These are phyloP conservation scores for Ceratocystiopsis sp. DNA, from an alignment of 2,329 filamentous ascomycete species.

Conservation along the genomic window DNA sequence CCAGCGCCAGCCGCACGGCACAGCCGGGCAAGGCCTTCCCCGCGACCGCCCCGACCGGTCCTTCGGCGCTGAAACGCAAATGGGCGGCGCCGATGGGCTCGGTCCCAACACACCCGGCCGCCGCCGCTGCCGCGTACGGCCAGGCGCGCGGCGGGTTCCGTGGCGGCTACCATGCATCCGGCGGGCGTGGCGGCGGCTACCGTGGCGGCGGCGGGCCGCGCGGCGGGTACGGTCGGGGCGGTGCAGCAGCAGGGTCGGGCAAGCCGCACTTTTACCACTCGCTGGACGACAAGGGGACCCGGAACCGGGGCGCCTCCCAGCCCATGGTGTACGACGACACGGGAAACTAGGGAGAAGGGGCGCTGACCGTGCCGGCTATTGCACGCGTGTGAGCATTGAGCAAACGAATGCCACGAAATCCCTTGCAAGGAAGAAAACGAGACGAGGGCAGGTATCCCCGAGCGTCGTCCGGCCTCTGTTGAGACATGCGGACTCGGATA, in stretches of 20 bases:
- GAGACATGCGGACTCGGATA: background rate
- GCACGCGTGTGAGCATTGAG: no score
- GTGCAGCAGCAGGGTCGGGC: background rate
- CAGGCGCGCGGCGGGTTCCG: constrained; percentile 1
- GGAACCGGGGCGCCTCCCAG: background rate
- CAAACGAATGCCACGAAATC: no score
- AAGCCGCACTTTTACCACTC: constrained; percentile 8
- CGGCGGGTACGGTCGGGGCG: constrained; percentile 4
- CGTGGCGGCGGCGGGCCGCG: background rate
- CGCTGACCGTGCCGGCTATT: no score
- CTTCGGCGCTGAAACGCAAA: no score
- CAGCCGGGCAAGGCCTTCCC: no score
- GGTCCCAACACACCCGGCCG: constrained; percentile 3
- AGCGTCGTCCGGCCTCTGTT: no score
- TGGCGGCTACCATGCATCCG: constrained; percentile 5
- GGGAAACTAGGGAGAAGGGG: no score
- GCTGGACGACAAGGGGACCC: constrained; percentile 6
- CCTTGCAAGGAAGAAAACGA: no score
- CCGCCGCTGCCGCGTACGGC: background rate
- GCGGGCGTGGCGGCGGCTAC: background rate
- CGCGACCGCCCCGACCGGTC: no score
- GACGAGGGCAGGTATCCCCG: no score
- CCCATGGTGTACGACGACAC: constrained; percentile 7
- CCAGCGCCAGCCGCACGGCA: no score
- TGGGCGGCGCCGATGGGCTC: background rate